Evolutionary conservation across 176 grass and related monocot species (phyloP).

Genomic region (Tuctoria greenei): DNA sequence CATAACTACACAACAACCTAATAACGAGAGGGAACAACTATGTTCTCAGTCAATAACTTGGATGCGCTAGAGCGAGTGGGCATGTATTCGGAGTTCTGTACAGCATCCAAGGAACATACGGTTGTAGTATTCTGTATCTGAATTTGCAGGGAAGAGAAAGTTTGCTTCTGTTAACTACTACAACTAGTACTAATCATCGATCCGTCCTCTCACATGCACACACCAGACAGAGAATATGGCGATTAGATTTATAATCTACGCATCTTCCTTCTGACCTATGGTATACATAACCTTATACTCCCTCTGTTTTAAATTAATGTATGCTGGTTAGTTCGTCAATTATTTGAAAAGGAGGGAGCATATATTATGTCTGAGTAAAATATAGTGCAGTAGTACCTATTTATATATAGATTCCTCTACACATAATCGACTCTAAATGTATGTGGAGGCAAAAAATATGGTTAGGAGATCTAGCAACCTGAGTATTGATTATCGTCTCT

Average conservation of each 20-base stretch:
- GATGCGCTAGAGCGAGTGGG: background rate
- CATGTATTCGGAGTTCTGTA: background rate
- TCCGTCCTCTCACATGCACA: slow-evolving; percentile 35
- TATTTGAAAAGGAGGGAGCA: too few relatives aligned
- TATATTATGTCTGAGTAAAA: background rate
- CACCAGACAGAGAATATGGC: slow-evolving; percentile 42
- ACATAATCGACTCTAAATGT: slow-evolving; percentile 12
- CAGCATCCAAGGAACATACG: slow-evolving; percentile 31
- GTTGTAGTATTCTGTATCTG: slow-evolving; percentile 33
- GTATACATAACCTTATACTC: background rate
- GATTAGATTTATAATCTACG: slow-evolving; percentile 1
- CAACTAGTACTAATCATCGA: slow-evolving; percentile 30
- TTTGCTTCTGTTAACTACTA: slow-evolving; percentile 1
- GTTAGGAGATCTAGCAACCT: slow-evolving; percentile 6
- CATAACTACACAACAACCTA: background rate
- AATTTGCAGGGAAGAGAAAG: background rate
- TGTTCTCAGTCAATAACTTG: background rate
- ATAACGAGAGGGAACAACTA: slow-evolving; percentile 7
- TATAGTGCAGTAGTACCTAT: background rate
- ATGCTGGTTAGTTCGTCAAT: too few relatives aligned
- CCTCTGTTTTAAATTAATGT: too few relatives aligned
- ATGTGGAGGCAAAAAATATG: background rate
- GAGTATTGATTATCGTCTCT: background rate
- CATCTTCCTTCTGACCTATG: slow-evolving; percentile 24
- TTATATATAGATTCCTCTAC: slow-evolving; percentile 23